Conservation (phyloP, 345 rosid species). For the Clausena lansium region DNA sequence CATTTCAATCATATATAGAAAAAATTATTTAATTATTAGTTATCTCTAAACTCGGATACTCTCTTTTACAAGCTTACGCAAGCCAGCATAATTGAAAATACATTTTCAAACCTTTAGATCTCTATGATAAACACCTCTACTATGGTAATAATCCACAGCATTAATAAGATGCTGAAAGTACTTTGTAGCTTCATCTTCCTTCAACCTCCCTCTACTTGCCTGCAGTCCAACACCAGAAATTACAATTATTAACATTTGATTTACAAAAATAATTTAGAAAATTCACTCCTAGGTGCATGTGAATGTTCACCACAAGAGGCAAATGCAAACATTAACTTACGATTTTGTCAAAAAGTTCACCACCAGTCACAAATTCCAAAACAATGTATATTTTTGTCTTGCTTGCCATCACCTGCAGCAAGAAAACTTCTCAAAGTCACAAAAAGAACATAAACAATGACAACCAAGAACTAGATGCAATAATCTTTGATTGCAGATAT, state of each 20-base stretch:
- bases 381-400: no score
- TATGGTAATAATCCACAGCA: slow-evolving; percentile 97
- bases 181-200: slow-evolving; percentile 93
- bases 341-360: slow-evolving; percentile 96
- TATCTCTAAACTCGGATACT: neutral
- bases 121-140: slow-evolving; percentile 91
- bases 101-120: slow-evolving; percentile 69
- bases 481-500: no score
- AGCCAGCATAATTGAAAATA: neutral
- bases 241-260: neutral
- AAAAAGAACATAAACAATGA: no score
- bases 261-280: neutral
- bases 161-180: slow-evolving; percentile 94
- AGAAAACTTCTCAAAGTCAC: no score
- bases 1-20: neutral
- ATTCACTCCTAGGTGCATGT: neutral
- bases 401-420: no score
- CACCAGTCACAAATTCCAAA: slow-evolving; percentile 94
- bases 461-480: no score
- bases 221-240: slow-evolving; percentile 20
- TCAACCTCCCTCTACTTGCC: slow-evolving; percentile 91
- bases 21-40: neutral
- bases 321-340: slow-evolving; percentile 42
- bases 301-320: neutral
- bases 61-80: neutral